Percentiles rank a stretch among this genome's conserved stretches.
Conservation (phyloP, 306 rosid genomes). For the Rosa persica region DNA sequence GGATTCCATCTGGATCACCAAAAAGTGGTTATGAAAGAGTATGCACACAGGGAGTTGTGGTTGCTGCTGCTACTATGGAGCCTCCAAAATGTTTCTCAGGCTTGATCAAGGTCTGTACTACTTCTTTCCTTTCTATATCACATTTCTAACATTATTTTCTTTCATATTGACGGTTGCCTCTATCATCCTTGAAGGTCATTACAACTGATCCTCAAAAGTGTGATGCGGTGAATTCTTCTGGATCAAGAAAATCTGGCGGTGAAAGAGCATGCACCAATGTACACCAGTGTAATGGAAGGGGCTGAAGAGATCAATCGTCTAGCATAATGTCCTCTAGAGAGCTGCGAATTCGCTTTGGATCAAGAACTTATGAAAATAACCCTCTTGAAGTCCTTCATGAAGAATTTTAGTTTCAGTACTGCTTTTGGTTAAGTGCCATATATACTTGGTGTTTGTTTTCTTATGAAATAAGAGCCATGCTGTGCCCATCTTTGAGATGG, state of each 20-base stretch:
- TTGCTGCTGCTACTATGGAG: slow-evolving; percentile 1
- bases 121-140: neutral
- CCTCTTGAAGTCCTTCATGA: neutral
- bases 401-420: neutral
- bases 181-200: neutral
- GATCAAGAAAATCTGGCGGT: neutral
- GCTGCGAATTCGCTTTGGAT: neutral
- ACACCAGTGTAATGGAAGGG: neutral
- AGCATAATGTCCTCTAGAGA: slow-evolving; percentile 2
- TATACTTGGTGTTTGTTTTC: neutral
- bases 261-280: neutral
- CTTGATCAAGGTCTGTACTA: slow-evolving; percentile 21
- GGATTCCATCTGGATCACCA: neutral
- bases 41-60: slow-evolving; percentile 21
- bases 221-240: neutral
- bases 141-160: neutral
- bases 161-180: neutral
- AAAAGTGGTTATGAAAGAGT: neutral
- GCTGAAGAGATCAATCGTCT: neutral
- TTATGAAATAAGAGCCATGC: neutral
- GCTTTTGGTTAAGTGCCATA: slow-evolving; percentile 1
- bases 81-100: neutral
- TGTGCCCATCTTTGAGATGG: neutral
- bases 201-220: neutral
- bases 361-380: neutral